Conservation (phyloP, 2,329 filamentous ascomycete species). For the Allantophomopsis cytisporea region DNA sequence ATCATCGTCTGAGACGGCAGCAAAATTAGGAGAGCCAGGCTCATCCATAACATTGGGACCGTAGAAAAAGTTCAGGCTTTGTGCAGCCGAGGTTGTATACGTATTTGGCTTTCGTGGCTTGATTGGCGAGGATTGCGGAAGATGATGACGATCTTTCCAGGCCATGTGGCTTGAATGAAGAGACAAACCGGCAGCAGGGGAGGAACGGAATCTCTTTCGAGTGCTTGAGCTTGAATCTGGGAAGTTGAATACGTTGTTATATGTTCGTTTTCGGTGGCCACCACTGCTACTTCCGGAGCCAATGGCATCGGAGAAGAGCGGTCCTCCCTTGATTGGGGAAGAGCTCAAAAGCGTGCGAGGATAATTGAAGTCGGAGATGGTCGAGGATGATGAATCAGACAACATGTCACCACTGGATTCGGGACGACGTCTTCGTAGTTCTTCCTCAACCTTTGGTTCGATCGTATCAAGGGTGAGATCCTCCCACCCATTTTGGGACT, state of each 20-base stretch:
- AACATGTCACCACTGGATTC: conserved; percentile 55
- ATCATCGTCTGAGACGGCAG: conserved; percentile 62
- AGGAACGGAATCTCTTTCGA: conserved; percentile 57
- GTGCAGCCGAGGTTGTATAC: conserved; percentile 58
- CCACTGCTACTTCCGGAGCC: conserved; percentile 55
- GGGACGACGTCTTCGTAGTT: conserved; percentile 61
- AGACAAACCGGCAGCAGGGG: conserved; percentile 47
- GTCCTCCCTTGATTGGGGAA: conserved; percentile 62
- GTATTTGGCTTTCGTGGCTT: conserved; percentile 62
- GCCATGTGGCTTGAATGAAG: conserved; percentile 36
- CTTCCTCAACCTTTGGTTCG: conserved; percentile 71
- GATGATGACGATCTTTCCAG: conserved; percentile 66
- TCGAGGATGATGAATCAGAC: conserved; percentile 72
- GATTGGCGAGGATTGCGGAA: conserved; percentile 78
- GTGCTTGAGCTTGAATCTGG: conserved; percentile 33
- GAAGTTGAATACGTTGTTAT: conserved; percentile 43
- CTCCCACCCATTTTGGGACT: conserved; percentile 92
- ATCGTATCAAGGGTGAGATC: conserved; percentile 76
- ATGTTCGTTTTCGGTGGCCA: conserved; percentile 51
- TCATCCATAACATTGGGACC: conserved; percentile 46
- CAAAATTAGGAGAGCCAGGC: conserved; percentile 44
- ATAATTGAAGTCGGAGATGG: conserved; percentile 64
- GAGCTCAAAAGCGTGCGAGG: conserved; percentile 56
- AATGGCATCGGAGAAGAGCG: conserved; percentile 75
- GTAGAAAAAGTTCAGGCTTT: conserved; percentile 61